Base-by-base conservation (phyloP, 1,284 basidiomycete genomes). In the Ceratobasidium sp. region DNA sequence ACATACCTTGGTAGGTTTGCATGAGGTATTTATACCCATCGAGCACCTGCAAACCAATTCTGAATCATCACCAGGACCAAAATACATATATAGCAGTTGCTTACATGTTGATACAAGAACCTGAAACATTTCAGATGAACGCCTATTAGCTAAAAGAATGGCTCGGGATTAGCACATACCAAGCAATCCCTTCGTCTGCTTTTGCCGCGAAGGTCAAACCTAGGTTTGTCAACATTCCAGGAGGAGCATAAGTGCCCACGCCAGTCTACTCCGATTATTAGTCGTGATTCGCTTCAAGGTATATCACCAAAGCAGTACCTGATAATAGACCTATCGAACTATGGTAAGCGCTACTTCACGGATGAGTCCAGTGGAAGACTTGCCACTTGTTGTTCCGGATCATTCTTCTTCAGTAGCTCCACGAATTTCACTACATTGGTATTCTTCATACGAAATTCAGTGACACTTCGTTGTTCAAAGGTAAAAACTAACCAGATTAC, bases 11-110 rank as follows among this genome's bases (percentile, higher is more conserved):
- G 46, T 72, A 76, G 38, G 71, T 74, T 32, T 76, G 38, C 73
- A 74, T 75, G 18, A 75, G 70, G 46, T 61, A 75, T 18, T 38
- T 61, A 58, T 75, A 75, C 21, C 75, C 75, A 59, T 73, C 75
- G 41, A 75, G 72, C 5, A 75, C 67, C 75, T 75, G 38, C 13
- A 21, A 35, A 30, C 4, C 32, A 62, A 43, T 16, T 18, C 26
- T 23, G 41, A 9, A 1, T 52, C n/a, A 18, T 66, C 7, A 28
- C 52, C 14, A 50, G 11, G 6, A 7, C 59, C 16, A 16, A 13
- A 21, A 30, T 9, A 18, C 1, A 52, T 14, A 2, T 16, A 18
- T 32, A 9, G 35, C 9, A 26, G 11, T 1, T 6, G n/a, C 62
- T 13, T 64, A 62, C 72, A 23, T 44, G 47, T 54, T 52, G 49